Percentiles rank a stretch among this genome's conserved stretches.
These are phyloP conservation scores for Prunus mongolica DNA, from an alignment of 306 rosid species.

Conservation along the genomic window DNA sequence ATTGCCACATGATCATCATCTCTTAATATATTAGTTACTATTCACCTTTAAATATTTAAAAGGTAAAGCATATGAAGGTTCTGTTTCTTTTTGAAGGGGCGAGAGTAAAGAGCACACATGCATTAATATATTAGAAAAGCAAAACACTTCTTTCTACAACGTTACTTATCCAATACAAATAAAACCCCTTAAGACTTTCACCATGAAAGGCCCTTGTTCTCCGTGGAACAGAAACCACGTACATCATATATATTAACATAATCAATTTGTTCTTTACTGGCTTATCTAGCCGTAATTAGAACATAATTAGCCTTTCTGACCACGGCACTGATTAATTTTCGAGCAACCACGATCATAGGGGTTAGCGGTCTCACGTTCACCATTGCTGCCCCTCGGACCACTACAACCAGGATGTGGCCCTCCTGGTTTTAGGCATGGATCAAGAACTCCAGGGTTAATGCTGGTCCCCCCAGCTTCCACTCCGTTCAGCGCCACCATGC, in stretches of 20 bases:
- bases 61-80: not conserved
- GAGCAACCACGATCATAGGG: not conserved
- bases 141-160: too few species aligned
- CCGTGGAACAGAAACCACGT: too few species aligned
- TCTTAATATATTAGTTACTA: not conserved
- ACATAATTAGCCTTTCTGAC: not conserved
- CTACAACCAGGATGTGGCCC: constrained; percentile 3
- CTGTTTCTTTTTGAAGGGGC: not conserved
- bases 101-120: not conserved
- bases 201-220: not conserved
- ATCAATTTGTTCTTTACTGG: too few species aligned
- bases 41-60: not conserved
- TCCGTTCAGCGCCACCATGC: not conserved
- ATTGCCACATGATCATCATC: not conserved
- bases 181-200: not conserved
- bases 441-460: not conserved
- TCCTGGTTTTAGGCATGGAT: not conserved
- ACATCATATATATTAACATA: not conserved
- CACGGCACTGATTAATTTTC: not conserved
- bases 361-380: not conserved
- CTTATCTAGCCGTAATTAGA: not conserved
- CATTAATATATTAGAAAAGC: too few species aligned
- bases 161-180: not conserved
- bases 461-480: fast-evolving
- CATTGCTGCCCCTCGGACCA: not conserved